Base-by-base conservation (phyloP, 495 filamentous ascomycete species). In the Lophiotrema nucula region DNA sequence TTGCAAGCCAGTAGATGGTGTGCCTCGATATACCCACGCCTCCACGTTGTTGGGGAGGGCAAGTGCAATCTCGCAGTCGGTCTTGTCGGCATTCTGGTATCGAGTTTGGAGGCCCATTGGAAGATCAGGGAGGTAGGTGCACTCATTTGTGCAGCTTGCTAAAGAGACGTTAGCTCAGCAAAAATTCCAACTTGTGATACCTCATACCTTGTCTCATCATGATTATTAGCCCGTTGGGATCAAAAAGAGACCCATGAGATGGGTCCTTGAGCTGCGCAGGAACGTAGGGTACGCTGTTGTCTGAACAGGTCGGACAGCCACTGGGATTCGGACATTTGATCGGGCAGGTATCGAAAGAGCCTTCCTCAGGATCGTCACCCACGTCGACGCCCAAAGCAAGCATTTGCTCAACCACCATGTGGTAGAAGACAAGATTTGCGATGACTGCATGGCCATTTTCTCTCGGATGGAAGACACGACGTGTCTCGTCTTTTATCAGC, bases 1-100 rank as follows among this genome's bases (percentile, higher is more conserved):
- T 22, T 53, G 49, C n/a, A 5, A 22, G 49, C 49, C 49, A 3
- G 33, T 53, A 5, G 49, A 39, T 19, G n/a, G 33, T 23, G 49
- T 53, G n/a, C 49, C 49, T 3, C 49, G 49, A 43, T 53, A 53
- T 15, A 19, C 47, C 47, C 47, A 51, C 8, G 47, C 47, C 21
- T 51, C 47, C 4, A 51, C 31, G n/a, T 23, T 23, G 47, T 33
- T 38, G 11, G 47, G 25, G 8, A 51, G n/a, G 4, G 47, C 47
- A 4, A 51, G 11, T 37, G 47, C 24, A 13, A 51, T 51, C 21
- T 51, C 47, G 21, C 47, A 51, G 25, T 38, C 47, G 4, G 16
- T 22, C 44, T 47, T 47, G 44, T 47, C 23, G 8, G 44, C 44
- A 18, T 47, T 26, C 26, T 47, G 44, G 44, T 47, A 47, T 23